phyloP scores from a whole-genome alignment of 768 basidiomycete species.

The Phlebiopsis flavidoalba region DNA sequence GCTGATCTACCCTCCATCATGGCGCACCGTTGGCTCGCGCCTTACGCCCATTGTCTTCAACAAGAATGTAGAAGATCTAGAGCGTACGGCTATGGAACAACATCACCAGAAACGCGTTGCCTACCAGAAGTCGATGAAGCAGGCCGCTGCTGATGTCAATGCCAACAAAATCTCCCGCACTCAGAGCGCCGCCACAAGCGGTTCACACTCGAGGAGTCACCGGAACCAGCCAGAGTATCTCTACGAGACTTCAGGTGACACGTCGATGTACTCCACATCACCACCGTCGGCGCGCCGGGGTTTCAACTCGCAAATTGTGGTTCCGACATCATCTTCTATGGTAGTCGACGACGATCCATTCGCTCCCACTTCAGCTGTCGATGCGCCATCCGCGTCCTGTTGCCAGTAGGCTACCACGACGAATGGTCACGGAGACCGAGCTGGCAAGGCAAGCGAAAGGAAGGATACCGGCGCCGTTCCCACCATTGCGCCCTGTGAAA shows the following conservation, averaged over 20 bases:
- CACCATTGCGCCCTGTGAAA: slow-evolving; percentile 26
- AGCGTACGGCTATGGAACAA: slow-evolving; percentile 74
- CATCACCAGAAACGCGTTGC: slow-evolving; percentile 79
- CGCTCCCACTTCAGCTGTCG: slow-evolving; percentile 38
- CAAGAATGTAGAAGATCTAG: slow-evolving; percentile 71
- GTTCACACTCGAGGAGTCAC: slow-evolving; percentile 34
- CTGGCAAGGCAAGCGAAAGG: slow-evolving; percentile 7
- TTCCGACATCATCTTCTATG: slow-evolving; percentile 35
- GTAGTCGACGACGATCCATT: slow-evolving; percentile 70
- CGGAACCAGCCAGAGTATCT: slow-evolving; percentile 63
- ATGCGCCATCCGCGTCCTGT: slow-evolving; percentile 17
- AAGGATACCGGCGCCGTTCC: slow-evolving; percentile 2
- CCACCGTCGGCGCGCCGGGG: slow-evolving; percentile 33
- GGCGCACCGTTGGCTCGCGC: slow-evolving; percentile 81
- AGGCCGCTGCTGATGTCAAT: slow-evolving; percentile 42
- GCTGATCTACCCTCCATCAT: slow-evolving; percentile 76
- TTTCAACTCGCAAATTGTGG: slow-evolving; percentile 38
- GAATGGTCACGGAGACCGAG: slow-evolving; percentile 3
- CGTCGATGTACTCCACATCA: slow-evolving; percentile 39
- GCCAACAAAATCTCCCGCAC: slow-evolving; percentile 38
- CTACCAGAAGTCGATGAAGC: slow-evolving; percentile 77
- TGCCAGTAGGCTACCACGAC: background rate
- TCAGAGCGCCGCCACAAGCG: slow-evolving; percentile 17
- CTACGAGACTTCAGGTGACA: slow-evolving; percentile 68
- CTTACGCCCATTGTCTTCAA: slow-evolving; percentile 62